These are phyloP conservation scores for Calamus simplicifolius DNA, from an alignment of 176 grass and related monocot genomes.

Conservation along the genomic window DNA sequence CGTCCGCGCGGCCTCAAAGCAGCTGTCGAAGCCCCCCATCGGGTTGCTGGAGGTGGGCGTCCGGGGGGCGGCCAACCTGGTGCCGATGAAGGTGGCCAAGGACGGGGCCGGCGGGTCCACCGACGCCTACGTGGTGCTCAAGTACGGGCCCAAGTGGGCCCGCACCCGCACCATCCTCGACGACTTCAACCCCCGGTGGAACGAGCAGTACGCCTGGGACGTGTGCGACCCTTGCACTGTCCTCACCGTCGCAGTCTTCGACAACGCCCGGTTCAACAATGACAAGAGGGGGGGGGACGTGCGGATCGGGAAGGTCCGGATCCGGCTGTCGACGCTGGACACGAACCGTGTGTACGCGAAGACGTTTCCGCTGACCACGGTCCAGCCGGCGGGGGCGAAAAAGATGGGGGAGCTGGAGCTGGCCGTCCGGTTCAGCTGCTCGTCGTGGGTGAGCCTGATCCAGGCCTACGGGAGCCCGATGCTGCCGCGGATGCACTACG, in stretches of 20 bases:
- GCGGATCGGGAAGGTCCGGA: conserved; percentile 81
- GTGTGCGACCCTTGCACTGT: conserved; percentile 98
- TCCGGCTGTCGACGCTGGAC: conserved; percentile 88
- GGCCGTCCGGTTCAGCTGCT: conserved; percentile 82
- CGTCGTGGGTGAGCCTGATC: conserved; percentile 80
- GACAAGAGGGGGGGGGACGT: conserved; percentile 40
- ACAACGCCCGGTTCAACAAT: conserved; percentile 72
- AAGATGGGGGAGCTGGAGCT: conserved; percentile 99
- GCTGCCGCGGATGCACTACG: conserved; percentile 95
- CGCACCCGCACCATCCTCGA: conserved; percentile 89
- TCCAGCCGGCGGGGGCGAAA: conserved; percentile 66
- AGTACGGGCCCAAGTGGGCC: conserved; percentile 95
- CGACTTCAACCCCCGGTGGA: conserved; percentile 97
- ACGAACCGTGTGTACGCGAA: conserved; percentile 63
- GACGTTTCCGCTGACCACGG: conserved; percentile 58
- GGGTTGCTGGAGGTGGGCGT: conserved; percentile 88
- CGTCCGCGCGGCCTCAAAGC: conserved; percentile 90
- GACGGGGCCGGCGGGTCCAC: conserved; percentile 75
- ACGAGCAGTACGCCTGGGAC: conserved; percentile 98
- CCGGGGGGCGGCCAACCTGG: conserved; percentile 72
- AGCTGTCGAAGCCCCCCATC: conserved; percentile 87
- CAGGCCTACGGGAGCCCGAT: conserved; percentile 74
- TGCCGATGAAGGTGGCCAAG: conserved; percentile 86
- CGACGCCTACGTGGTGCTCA: conserved; percentile 88
- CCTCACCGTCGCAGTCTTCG: conserved; percentile 90